Evolutionary conservation across 805 yeast species (phyloP).

Genomic region (Hanseniaspora thailandica): DNA sequence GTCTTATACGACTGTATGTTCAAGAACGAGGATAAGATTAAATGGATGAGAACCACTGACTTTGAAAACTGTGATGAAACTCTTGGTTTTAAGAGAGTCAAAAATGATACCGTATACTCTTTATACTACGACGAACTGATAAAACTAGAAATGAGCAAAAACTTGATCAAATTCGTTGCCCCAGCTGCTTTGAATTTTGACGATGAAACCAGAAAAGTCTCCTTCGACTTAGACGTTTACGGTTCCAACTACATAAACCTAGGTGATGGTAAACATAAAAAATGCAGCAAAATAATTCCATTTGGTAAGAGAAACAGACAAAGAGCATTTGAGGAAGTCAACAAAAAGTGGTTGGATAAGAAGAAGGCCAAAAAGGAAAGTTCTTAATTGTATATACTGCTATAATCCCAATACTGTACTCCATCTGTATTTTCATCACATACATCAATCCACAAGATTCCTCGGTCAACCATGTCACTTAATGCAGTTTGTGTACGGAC

Average conservation of each 20-base stretch:
- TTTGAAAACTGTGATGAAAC: constrained; percentile 17
- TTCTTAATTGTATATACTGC: background rate
- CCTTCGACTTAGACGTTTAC: constrained; percentile 22
- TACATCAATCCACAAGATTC: constrained; percentile 76
- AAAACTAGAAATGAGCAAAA: constrained; percentile 11
- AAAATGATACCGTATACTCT: constrained; percentile 3
- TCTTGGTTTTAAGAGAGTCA: constrained; percentile 2
- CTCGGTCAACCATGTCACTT: constrained; percentile 69
- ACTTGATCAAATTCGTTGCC: constrained; percentile 1
- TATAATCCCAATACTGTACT: constrained; percentile 46
- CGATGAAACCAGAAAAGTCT: background rate
- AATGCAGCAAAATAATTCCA: constrained; percentile 46
- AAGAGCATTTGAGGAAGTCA: constrained; percentile 58
- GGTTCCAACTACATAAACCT: constrained; percentile 34
- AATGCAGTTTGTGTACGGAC: constrained; percentile 51
- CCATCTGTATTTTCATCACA: constrained; percentile 23
- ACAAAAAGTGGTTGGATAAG: constrained; percentile 47
- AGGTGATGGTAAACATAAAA: constrained; percentile 72
- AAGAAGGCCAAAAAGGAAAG: constrained; percentile 21
- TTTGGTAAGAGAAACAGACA: constrained; percentile 43
- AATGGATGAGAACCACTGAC: constrained; percentile 39
- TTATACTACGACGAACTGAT: constrained; percentile 6
- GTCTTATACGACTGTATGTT: constrained; percentile 76
- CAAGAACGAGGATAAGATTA: constrained; percentile 37
- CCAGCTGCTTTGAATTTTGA: background rate